Percentiles rank a stretch among this genome's conserved stretches.
Evolutionary conservation across 2,329 filamentous ascomycete species (phyloP).

Genomic region (Neodidymelliopsis sp.): DNA sequence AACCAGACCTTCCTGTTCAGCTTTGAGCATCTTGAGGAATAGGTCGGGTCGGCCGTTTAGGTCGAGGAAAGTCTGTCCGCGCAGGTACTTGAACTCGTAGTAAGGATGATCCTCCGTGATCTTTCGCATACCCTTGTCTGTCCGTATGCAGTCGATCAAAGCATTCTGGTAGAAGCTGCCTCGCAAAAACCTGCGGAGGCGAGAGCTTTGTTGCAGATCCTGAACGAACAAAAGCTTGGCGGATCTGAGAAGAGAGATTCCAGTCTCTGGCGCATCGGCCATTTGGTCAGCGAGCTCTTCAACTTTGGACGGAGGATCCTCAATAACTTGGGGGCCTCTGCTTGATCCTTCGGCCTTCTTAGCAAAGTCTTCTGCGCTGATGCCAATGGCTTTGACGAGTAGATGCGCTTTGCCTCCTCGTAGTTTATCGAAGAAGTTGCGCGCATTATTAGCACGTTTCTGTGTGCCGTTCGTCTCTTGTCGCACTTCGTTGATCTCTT

Average conservation of each 20-base stretch:
- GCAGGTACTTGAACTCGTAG: constrained; percentile 97
- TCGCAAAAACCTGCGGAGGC: constrained; percentile 87
- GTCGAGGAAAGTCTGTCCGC: constrained; percentile 84
- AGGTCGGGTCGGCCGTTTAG: constrained; percentile 85
- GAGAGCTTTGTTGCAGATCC: constrained; percentile 85
- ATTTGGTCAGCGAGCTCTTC: constrained; percentile 87
- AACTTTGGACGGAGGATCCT: constrained; percentile 81
- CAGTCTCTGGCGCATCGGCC: constrained; percentile 60
- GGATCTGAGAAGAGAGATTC: constrained; percentile 76
- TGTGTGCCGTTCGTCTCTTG: constrained; percentile 72
- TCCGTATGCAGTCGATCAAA: constrained; percentile 85
- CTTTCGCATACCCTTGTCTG: constrained; percentile 90
- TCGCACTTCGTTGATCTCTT: constrained; percentile 81
- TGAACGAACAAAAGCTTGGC: constrained; percentile 90
- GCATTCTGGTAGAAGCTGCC: constrained; percentile 83
- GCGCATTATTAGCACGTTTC: constrained; percentile 82
- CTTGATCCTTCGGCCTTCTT: constrained; percentile 83
- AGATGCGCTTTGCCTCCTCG: constrained; percentile 80
- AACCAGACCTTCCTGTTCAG: constrained; percentile 90
- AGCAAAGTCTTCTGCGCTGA: constrained; percentile 86
- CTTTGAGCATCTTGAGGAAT: constrained; percentile 96
- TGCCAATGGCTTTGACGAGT: constrained; percentile 88
- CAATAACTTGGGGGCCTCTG: constrained; percentile 69
- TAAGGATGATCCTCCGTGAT: constrained; percentile 96
- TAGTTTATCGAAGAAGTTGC: constrained; percentile 82